A percentile compares a stretch with the other conserved stretches of the same genome.
Evolutionary conservation across 2,329 filamentous ascomycete genomes (phyloP).

Genomic region (Penicillium rolfsii): DNA sequence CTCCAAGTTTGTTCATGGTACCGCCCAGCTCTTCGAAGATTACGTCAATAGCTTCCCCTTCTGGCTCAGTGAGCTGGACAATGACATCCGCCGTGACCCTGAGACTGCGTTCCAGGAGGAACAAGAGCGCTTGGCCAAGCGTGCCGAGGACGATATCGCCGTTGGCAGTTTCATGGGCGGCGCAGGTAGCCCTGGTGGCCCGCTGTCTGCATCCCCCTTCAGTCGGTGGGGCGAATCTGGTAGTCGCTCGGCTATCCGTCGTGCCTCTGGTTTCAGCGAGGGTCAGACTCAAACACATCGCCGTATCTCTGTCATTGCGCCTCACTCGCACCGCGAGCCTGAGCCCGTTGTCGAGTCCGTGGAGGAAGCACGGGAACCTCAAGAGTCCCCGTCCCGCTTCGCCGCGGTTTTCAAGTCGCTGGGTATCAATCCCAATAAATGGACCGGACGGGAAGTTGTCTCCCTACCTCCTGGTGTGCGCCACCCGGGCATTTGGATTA

Average conservation of each 20-base stretch:
- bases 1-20: constrained; percentile 95
- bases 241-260: constrained; percentile 26
- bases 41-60: constrained; percentile 95
- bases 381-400: constrained; percentile 55
- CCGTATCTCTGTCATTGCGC: constrained; percentile 46
- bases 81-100: constrained; percentile 91
- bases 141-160: constrained; percentile 82
- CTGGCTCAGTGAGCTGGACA: constrained; percentile 90
- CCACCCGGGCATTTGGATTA: constrained; percentile 85
- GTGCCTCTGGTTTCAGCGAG: constrained; percentile 33
- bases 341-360: constrained; percentile 30
- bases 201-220: constrained; percentile 41
- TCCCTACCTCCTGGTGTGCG: constrained; percentile 83
- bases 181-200: constrained; percentile 35
- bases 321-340: constrained; percentile 38
- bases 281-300: constrained; percentile 20
- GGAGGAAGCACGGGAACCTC: constrained; percentile 46
- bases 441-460: constrained; percentile 53
- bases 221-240: constrained; percentile 32
- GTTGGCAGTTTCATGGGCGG: constrained; percentile 83
- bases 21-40: constrained; percentile 90
- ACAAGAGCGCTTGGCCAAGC: constrained; percentile 78
- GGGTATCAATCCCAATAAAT: constrained; percentile 76
- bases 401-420: constrained; percentile 79
- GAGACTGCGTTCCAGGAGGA: constrained; percentile 89